Base-by-base conservation (phyloP, 2,329 filamentous ascomycete species). In the Coniochaeta sp. region DNA sequence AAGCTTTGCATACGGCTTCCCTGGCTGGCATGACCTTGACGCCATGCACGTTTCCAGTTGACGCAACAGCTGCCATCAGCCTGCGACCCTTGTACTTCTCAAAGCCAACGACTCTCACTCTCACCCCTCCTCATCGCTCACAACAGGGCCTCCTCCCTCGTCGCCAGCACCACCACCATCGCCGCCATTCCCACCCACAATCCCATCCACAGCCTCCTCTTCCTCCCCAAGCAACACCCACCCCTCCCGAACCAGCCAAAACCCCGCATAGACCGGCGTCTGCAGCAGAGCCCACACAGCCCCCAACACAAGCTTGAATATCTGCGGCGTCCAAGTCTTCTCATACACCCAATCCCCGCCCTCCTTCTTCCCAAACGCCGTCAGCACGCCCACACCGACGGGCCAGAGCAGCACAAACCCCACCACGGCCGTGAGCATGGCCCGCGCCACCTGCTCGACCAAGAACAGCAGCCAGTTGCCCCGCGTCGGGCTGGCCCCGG, bases 261-360 rank as follows among this genome's bases (percentile, higher is more conserved):
- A 80, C 22, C 73, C 64, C 38, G 76, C 77, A 70, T 81, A 78
- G 9, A 72, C 64, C 1, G 81, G 81, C 54, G 79, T 80, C 44
- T 76, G 77, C 47, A 81, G 58, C 54, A 81, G 63, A 7, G 75
- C 78, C 31, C 82, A 69, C 44, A 78, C 62, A 7, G 73, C 80
- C 14, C 79, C 80, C 38, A 79, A 72, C 16, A 81, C 66, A 12
- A 76, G 68, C 71, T 83, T 83, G 71, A 81, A 83, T 33, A 79
- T 64, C 63, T 80, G 71, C 9, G 80, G 80, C 59, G 71, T 69
- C 79, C 79, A 83, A 38, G 67, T 67, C 17, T 68, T 65, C 22
- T 68, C 54, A 58, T 74, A 83, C 11, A 71, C 72, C 69, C 74
- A 82, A 64, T 83, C 81, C 43, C 73, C 70, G 9, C 70, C 73